Percentiles rank a stretch among this genome's conserved stretches.
These are phyloP conservation scores for Capsella rubella DNA, from an alignment of 441 rosid species.

Conservation along the genomic window DNA sequence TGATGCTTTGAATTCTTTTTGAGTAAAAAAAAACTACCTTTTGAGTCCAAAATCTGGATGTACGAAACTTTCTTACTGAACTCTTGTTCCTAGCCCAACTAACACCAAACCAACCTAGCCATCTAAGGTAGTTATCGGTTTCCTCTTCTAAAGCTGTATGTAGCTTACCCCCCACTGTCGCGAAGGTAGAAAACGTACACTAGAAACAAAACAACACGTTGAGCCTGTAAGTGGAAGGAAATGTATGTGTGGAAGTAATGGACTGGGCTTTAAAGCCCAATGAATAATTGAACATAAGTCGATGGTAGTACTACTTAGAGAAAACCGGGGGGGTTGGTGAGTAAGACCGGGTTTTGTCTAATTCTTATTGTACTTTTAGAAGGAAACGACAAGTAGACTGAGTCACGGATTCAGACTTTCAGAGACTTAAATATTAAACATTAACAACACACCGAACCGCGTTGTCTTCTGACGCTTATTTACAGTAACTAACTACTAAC, in stretches of 20 bases:
- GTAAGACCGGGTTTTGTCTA: slow-evolving; percentile 29
- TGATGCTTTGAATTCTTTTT: neutral
- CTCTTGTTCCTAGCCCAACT: neutral
- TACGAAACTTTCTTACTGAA: neutral
- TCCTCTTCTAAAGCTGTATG: too few relatives aligned
- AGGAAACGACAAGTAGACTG: slow-evolving; percentile 32
- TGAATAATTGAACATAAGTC: neutral
- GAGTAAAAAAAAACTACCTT: too few relatives aligned
- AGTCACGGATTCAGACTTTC: slow-evolving; percentile 35
- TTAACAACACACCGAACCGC: slow-evolving; percentile 16
- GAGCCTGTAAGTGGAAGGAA: neutral
- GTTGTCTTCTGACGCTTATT: slow-evolving; percentile 15
- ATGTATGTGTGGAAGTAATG: neutral
- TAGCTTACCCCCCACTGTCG: too few relatives aligned
- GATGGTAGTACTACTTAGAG: neutral
- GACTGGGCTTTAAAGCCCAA: slow-evolving; percentile 13
- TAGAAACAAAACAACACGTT: neutral
- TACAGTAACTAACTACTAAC: slow-evolving; percentile 17
- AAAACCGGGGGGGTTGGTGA: slow-evolving; percentile 35
- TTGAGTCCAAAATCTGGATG: neutral
- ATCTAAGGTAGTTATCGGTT: too few relatives aligned
- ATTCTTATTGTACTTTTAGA: neutral
- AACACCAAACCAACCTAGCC: neutral
- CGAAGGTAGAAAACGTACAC: too few relatives aligned
- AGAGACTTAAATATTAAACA: slow-evolving; percentile 2